These are phyloP conservation scores for Umbilicus rupestris DNA, from an alignment of 164 flowering plant species.

Conservation along the genomic window DNA sequence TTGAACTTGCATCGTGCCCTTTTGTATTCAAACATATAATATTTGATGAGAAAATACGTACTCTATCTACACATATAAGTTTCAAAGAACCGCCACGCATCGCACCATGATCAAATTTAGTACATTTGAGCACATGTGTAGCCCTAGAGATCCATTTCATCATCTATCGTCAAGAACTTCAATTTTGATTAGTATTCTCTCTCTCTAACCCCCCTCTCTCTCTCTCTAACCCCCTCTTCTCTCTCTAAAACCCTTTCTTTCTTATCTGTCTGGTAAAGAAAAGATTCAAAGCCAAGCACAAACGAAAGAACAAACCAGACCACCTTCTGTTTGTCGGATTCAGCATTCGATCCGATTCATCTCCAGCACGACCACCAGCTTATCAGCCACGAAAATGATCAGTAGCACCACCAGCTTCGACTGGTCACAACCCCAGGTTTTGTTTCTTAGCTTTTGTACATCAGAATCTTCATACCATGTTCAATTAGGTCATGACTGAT, in stretches of 20 bases:
- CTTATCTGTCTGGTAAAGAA: constrained; percentile 3
- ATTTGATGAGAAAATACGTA: too few species aligned
- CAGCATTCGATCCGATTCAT: not conserved
- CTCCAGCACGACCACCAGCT: not conserved
- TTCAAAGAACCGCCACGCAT: not conserved
- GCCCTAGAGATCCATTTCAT: not conserved
- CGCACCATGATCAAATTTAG: not conserved
- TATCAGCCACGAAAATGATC: not conserved
- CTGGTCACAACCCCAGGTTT: constrained; percentile 6
- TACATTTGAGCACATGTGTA: constrained; percentile 7
- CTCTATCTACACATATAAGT: too few species aligned
- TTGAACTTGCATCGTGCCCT: not conserved
- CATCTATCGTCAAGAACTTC: not conserved
- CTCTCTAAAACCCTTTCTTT: not conserved
- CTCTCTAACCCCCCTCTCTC: not conserved
- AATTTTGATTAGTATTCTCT: not conserved
- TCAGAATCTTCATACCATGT: not conserved
- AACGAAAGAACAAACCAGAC: constrained; percentile 2
- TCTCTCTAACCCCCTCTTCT: not conserved
- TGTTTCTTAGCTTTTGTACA: constrained; percentile 1
- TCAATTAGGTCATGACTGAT: constrained; percentile 1
- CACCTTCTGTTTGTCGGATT: not conserved
- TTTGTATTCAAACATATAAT: not conserved
- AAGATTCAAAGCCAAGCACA: constrained; percentile 5
- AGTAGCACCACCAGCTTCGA: not conserved